These are phyloP conservation scores for Volvox carteri DNA, from an alignment of 163 green algal species.

Conservation along the genomic window DNA sequence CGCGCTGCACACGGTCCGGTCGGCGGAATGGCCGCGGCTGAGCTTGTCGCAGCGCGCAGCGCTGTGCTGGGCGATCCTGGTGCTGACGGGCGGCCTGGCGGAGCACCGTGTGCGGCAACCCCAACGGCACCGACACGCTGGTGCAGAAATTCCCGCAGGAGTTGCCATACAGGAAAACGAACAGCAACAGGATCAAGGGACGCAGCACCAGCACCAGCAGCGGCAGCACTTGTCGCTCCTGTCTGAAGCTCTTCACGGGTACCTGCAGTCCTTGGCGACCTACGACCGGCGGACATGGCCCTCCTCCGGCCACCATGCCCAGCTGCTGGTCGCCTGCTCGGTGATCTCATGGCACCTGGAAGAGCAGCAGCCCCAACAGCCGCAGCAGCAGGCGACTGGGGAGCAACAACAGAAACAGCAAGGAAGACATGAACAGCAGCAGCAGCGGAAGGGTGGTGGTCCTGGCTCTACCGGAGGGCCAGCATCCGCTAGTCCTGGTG, in stretches of 20 bases:
- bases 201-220: conserved; percentile 1
- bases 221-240: conserved; percentile 9
- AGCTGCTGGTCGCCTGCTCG: conserved; percentile 26
- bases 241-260: background rate
- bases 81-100: background rate
- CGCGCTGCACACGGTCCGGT: background rate
- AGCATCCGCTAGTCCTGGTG: background rate
- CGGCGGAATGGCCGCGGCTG: background rate
- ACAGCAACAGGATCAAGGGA: background rate
- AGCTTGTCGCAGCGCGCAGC: conserved; percentile 12
- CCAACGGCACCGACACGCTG: too few relatives aligned
- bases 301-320: background rate
- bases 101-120: too few relatives aligned
- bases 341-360: background rate
- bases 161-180: background rate
- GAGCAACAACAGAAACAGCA: background rate
- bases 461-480: background rate
- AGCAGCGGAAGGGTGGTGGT: background rate
- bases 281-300: background rate
- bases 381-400: background rate
- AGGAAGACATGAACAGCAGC: background rate
- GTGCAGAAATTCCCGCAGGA: background rate
- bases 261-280: background rate
- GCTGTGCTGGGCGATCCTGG: conserved; percentile 32
- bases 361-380: background rate